Percentiles rank a stretch among this genome's conserved stretches.
Conservation (phyloP, 2,329 filamentous ascomycete genomes). For the Emmonsiellopsis sp. region DNA sequence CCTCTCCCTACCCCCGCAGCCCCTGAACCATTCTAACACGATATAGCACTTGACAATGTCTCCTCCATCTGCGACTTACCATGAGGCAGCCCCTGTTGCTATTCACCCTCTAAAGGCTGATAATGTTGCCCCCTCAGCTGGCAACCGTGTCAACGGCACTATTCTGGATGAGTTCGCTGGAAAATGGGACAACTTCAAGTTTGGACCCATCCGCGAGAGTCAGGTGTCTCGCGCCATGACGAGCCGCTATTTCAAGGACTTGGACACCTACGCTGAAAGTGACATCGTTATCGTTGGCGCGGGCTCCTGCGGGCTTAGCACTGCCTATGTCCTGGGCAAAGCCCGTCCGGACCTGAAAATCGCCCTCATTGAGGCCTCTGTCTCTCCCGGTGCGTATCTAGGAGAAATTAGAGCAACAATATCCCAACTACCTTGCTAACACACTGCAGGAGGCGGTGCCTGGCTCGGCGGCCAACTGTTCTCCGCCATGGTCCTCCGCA, state of each 20-base stretch:
- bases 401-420: not conserved
- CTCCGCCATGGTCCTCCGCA: constrained; percentile 90
- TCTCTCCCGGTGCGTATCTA: constrained; percentile 54
- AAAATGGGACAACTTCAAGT: constrained; percentile 74
- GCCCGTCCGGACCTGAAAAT: constrained; percentile 84
- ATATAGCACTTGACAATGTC: constrained; percentile 47
- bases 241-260: constrained; percentile 80
- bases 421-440: not conserved
- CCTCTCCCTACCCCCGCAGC: constrained; percentile 27
- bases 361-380: constrained; percentile 78
- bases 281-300: constrained; percentile 92
- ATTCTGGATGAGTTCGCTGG: constrained; percentile 57
- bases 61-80: constrained; percentile 62
- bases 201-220: constrained; percentile 79
- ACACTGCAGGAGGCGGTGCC: constrained; percentile 59
- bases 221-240: constrained; percentile 93
- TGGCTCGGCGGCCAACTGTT: constrained; percentile 94
- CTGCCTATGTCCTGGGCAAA: constrained; percentile 75
- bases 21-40: constrained; percentile 23
- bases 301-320: constrained; percentile 75
- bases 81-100: constrained; percentile 35
- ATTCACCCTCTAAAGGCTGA: constrained; percentile 30
- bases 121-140: constrained; percentile 22
- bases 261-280: constrained; percentile 81
- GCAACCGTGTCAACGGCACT: constrained; percentile 39